Base-by-base conservation (phyloP, 2,329 filamentous ascomycete genomes). In the Dactylellina haptotyla region DNA sequence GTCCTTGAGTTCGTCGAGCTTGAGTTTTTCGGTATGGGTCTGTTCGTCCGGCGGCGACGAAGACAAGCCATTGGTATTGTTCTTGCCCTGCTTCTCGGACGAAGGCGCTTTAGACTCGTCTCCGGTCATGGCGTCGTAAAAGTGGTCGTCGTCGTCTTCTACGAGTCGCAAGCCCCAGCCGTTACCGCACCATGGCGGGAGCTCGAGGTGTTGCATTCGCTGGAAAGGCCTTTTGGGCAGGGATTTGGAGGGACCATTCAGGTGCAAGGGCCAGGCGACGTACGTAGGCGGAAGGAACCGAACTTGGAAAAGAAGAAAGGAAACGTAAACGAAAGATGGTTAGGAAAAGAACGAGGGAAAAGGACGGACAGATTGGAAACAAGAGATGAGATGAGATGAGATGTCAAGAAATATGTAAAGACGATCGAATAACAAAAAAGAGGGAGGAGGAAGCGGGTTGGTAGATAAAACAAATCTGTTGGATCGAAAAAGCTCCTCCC, bases 11-110 rank as follows among this genome's bases (percentile, higher is more conserved):
- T 66, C 54, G 28, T 73, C 43, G 28, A 73, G 48, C 43, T 48
- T 66, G 12, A 64, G 61, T 16, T 43, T 48, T 32, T 73, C 69
- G 0, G 77, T 76, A 26, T 79, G 73, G 0, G 77, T 75, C 26
- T 79, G 71, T 6, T 77, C 78, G 3, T 76, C 75, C 76, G 77
- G n/a, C n/a, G n/a, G n/a, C n/a, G n/a, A 79, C 30, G 77, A 79
- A 30, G 77, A 78, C 0, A 41, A 53, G 1, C 75, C 70, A 37
- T 77, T 66, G 12, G 50, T 73, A 34, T 78, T 76, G 46, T 78
- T 78, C 50, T 78, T 43, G 32, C 63, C 77, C 41, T 75, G 54
- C 18, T 66, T 73, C 46, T 73, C 69, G 4, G 53, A 46, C 28
- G 48, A 56, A 62, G 64, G 56, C 28, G 30, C 41, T 25, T 30